Evolutionary conservation across 1,139 yeast species (phyloP).

Genomic region (Pneumocystis canis): DNA sequence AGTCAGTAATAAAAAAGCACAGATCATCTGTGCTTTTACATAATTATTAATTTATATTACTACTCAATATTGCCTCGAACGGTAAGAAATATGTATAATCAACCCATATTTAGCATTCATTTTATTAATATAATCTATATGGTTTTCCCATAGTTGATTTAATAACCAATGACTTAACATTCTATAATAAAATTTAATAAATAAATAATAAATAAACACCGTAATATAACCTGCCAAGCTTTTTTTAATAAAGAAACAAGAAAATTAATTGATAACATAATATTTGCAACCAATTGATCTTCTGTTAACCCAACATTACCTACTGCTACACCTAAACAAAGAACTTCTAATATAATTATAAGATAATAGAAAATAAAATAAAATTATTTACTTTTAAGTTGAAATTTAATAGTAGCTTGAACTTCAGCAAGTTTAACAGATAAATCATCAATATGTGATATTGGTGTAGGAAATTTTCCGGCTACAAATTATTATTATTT

Average conservation of each 20-base stretch:
- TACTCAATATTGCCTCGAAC: background rate
- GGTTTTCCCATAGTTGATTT: slow-evolving; percentile 99
- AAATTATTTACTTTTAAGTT: slow-evolving; percentile 61
- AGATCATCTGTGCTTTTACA: no score
- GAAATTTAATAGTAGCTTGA: slow-evolving; percentile 99
- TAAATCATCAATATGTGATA: slow-evolving; percentile 97
- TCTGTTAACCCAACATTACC: slow-evolving; percentile 99
- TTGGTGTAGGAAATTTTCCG: slow-evolving; percentile 99
- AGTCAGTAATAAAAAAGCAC: no score
- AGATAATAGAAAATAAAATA: slow-evolving; percentile 46
- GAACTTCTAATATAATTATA: slow-evolving; percentile 25
- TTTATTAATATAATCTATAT: slow-evolving; percentile 86
- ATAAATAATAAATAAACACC: background rate
- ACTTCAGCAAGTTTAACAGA: slow-evolving; percentile 93
- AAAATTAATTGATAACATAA: slow-evolving; percentile 98
- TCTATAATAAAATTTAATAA: slow-evolving; percentile 68
- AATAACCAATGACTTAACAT: slow-evolving; percentile 97
- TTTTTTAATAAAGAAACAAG: slow-evolving; percentile 98
- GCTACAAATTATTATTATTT: slow-evolving; percentile 29
- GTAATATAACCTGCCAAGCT: slow-evolving; percentile 26
- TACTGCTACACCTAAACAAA: slow-evolving; percentile 87
- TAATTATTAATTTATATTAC: no score
- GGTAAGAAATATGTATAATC: no score
- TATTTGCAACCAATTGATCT: slow-evolving; percentile 91
- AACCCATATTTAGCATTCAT: background rate